These are phyloP conservation scores for Colletotrichum gloeosporioides DNA, from an alignment of 2,329 filamentous ascomycete genomes.

Conservation along the genomic window DNA sequence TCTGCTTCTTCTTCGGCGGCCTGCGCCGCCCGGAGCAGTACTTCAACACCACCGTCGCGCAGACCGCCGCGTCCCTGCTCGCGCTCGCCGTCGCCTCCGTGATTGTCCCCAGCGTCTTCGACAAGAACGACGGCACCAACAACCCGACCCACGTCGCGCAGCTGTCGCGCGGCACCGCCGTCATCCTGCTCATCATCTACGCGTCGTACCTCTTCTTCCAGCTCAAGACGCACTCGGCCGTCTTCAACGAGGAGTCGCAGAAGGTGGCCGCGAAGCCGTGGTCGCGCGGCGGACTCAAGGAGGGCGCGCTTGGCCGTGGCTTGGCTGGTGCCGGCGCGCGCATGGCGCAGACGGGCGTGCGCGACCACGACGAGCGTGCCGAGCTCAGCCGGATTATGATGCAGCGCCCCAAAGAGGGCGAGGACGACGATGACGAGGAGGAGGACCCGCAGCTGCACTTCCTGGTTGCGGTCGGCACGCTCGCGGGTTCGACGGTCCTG, in stretches of 20 bases:
- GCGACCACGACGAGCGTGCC: slow-evolving; percentile 43
- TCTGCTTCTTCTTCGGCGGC: slow-evolving; percentile 91
- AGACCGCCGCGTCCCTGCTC: slow-evolving; percentile 83
- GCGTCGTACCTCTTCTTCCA: slow-evolving; percentile 88
- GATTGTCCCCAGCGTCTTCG: slow-evolving; percentile 90
- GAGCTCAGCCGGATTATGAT: slow-evolving; percentile 47
- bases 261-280: slow-evolving; percentile 72
- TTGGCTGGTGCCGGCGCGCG: slow-evolving; percentile 45
- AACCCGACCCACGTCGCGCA: slow-evolving; percentile 56
- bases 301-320: slow-evolving; percentile 43
- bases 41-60: slow-evolving; percentile 92
- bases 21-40: slow-evolving; percentile 80
- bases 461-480: slow-evolving; percentile 72
- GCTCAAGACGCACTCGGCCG: slow-evolving; percentile 79
- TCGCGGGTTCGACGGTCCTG: slow-evolving; percentile 75
- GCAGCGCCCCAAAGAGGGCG: slow-evolving; percentile 47
- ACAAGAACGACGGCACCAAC: slow-evolving; percentile 51
- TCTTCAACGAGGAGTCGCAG: slow-evolving; percentile 81
- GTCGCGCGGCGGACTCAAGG: slow-evolving; percentile 34
- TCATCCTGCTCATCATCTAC: slow-evolving; percentile 87
- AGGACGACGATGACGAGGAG: slow-evolving; percentile 73
- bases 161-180: slow-evolving; percentile 73
- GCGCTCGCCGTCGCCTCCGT: slow-evolving; percentile 80
- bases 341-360: slow-evolving; percentile 37
- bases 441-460: slow-evolving; percentile 79